A percentile compares a stretch with the other conserved stretches of the same genome.
These are phyloP conservation scores for Biscogniauxia sp. DNA, from an alignment of 2,329 filamentous ascomycete genomes.

Conservation along the genomic window DNA sequence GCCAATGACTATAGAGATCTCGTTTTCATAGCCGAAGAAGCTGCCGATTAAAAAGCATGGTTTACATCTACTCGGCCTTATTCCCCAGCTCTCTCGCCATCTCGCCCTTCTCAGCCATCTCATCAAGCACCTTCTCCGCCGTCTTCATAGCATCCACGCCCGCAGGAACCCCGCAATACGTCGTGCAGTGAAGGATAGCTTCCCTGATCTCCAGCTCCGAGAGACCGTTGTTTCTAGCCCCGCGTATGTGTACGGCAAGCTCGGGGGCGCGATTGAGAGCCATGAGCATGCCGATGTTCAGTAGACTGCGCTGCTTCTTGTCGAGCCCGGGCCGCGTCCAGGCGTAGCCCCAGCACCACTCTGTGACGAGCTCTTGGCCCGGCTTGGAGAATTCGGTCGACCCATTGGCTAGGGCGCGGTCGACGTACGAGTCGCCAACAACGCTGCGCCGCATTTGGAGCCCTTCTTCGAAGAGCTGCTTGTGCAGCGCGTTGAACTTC, in stretches of 20 bases:
- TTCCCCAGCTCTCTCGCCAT: slow-evolving; percentile 27
- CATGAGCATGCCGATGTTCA: slow-evolving; percentile 59
- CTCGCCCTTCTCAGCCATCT: slow-evolving; percentile 32
- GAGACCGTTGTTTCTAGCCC: slow-evolving; percentile 61
- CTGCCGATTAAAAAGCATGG: neutral
- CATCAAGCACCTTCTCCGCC: slow-evolving; percentile 31
- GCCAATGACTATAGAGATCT: neutral
- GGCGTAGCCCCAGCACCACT: slow-evolving; percentile 62
- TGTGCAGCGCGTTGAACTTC: slow-evolving; percentile 39
- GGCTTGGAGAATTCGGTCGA: slow-evolving; percentile 58
- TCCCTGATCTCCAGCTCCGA: slow-evolving; percentile 63
- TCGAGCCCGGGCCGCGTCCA: slow-evolving; percentile 64
- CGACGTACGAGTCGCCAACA: slow-evolving; percentile 60
- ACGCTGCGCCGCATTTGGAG: slow-evolving; percentile 59
- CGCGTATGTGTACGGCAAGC: slow-evolving; percentile 59
- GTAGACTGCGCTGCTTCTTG: slow-evolving; percentile 57
- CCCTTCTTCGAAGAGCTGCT: slow-evolving; percentile 59
- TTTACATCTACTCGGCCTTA: slow-evolving; percentile 14
- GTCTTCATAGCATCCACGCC: slow-evolving; percentile 40
- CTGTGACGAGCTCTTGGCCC: slow-evolving; percentile 62
- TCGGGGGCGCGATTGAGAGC: slow-evolving; percentile 59
- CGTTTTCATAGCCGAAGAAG: neutral
- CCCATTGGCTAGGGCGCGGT: slow-evolving; percentile 53
- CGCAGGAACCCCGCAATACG: slow-evolving; percentile 43
- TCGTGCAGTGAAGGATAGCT: slow-evolving; percentile 47